phyloP scores from a whole-genome alignment of 2,329 filamentous ascomycete species.

The Raffaelea albimanens region DNA sequence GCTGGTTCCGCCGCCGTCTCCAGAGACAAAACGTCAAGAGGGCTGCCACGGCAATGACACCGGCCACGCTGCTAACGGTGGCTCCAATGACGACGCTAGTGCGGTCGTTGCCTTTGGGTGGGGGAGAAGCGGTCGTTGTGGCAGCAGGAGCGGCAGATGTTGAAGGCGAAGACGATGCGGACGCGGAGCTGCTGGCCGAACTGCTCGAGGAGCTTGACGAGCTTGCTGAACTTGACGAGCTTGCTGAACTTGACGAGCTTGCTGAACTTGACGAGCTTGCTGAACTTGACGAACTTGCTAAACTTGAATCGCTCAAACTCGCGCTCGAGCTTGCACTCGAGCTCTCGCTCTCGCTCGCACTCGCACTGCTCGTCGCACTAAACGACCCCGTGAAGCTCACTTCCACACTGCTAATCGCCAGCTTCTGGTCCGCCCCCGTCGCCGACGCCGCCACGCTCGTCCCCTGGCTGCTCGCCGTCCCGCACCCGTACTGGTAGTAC shows the following conservation, averaged over 20 bases:
- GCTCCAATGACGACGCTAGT: conserved; percentile 46
- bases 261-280: not conserved
- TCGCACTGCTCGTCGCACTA: conserved; percentile 15
- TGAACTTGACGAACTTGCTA: conserved; percentile 3
- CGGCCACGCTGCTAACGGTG: conserved; percentile 40
- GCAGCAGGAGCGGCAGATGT: conserved; percentile 7
- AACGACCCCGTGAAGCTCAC: conserved; percentile 30
- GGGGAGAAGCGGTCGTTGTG: conserved; percentile 6
- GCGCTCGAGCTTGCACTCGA: too few relatives aligned
- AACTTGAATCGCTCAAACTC: too few relatives aligned
- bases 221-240: conserved; percentile 13
- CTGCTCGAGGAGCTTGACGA: conserved; percentile 12
- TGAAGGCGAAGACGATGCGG: conserved; percentile 6
- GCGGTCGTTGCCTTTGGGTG: conserved; percentile 17
- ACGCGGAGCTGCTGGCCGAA: conserved; percentile 8
- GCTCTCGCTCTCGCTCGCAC: conserved; percentile 9
- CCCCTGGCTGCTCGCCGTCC: conserved; percentile 35
- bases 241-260: conserved; percentile 9
- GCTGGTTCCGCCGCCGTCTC: conserved; percentile 32
- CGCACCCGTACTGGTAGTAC: conserved; percentile 48
- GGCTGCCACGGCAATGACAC: conserved; percentile 30
- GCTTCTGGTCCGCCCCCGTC: conserved; percentile 26
- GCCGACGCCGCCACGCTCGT: conserved; percentile 39
- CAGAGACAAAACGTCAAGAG: conserved; percentile 31
- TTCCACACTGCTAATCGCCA: conserved; percentile 29